A percentile compares a stretch with the other conserved stretches of the same genome.
phyloP scores from a whole-genome alignment of 192 early-diverging fungal genomes.

The Dissophora ornata region DNA sequence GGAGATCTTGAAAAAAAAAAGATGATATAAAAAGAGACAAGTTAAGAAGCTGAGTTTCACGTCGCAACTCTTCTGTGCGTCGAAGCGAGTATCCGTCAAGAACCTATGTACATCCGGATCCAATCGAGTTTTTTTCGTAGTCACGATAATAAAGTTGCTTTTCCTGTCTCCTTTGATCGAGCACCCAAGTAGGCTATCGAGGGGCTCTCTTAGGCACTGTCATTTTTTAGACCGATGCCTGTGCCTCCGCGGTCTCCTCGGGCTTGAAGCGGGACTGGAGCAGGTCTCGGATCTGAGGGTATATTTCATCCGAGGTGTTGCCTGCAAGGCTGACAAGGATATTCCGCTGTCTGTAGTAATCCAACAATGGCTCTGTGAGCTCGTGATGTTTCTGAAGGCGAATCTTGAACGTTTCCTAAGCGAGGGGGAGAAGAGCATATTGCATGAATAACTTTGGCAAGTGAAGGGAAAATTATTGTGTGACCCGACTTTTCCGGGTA shows the following conservation, averaged over 20 bases:
- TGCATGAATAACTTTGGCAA: too few species aligned
- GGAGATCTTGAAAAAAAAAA: not conserved
- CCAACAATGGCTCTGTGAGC: conserved; percentile 83
- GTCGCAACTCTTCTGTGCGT: too few species aligned
- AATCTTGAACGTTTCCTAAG: conserved; percentile 80
- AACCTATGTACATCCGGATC: not conserved
- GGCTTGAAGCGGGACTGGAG: conserved; percentile 44
- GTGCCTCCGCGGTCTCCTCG: conserved; percentile 20
- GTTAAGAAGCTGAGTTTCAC: not conserved
- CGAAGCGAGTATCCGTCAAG: too few species aligned
- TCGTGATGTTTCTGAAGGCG: conserved; percentile 81
- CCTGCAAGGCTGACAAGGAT: conserved; percentile 79
- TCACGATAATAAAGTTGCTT: too few species aligned
- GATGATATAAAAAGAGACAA: not conserved
- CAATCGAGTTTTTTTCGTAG: too few species aligned
- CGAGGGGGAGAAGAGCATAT: not conserved
- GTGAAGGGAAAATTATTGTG: too few species aligned
- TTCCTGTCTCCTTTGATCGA: too few species aligned
- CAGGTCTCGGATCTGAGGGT: conserved; percentile 77
- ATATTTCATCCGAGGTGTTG: conserved; percentile 91
- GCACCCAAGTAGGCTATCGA: too few species aligned
- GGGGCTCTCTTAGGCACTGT: too few species aligned
- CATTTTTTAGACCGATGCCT: conserved; percentile 15
- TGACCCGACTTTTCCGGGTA: too few species aligned
- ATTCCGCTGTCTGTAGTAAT: conserved; percentile 78